Percentiles rank a stretch among this genome's conserved stretches.
Conservation (phyloP, 192 early-diverging fungal genomes). For the Mortierella hygrophila region DNA sequence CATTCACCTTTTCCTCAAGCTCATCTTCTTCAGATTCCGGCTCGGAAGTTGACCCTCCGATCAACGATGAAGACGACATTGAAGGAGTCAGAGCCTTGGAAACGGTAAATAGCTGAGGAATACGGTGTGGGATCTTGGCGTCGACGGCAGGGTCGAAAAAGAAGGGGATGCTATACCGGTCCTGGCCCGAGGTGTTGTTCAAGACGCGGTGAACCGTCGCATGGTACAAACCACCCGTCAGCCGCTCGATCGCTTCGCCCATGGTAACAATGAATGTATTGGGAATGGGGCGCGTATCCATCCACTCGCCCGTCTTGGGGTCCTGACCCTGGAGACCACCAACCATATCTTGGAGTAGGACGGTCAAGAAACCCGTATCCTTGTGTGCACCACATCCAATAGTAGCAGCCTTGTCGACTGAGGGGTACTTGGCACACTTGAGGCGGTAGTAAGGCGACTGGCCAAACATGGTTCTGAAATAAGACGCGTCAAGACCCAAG, state of each 20-base stretch:
- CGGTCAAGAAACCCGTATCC: constrained; percentile 66
- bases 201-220: constrained; percentile 73
- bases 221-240: constrained; percentile 62
- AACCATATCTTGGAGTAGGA: constrained; percentile 69
- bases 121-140: constrained; percentile 51
- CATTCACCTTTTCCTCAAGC: constrained; percentile 16
- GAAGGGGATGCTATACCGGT: constrained; percentile 70
- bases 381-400: constrained; percentile 70
- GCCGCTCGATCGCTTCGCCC: constrained; percentile 69
- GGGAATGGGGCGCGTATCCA: constrained; percentile 68
- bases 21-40: constrained; percentile 7
- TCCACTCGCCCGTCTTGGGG: constrained; percentile 65
- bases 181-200: constrained; percentile 60
- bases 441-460: constrained; percentile 55
- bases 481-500: constrained; percentile 55
- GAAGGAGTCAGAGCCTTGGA: neutral
- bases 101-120: constrained; percentile 53
- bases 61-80: neutral
- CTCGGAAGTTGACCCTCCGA: neutral
- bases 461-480: constrained; percentile 59
- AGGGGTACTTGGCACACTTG: constrained; percentile 62
- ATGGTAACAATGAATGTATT: constrained; percentile 75
- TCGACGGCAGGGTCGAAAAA: constrained; percentile 64
- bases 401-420: constrained; percentile 34
- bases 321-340: constrained; percentile 74